These are phyloP conservation scores for Metschnikowia bowlesiae DNA, from an alignment of 805 yeast species.

Conservation along the genomic window DNA sequence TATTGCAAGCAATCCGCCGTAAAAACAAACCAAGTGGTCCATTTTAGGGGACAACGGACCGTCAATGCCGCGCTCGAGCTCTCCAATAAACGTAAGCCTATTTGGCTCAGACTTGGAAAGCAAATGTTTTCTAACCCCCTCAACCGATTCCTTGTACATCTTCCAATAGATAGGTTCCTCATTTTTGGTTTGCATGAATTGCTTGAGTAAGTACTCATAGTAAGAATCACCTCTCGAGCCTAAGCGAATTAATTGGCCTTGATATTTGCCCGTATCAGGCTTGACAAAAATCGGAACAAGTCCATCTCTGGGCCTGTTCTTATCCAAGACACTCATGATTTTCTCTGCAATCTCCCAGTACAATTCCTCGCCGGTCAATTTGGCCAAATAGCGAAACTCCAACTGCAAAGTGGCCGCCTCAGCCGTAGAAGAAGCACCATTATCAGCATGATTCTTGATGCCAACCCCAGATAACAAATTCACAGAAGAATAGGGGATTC, in stretches of 20 bases:
- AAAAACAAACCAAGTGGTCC: constrained; percentile 92
- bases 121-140: constrained; percentile 70
- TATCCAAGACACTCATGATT: constrained; percentile 66
- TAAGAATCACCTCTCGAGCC: constrained; percentile 94
- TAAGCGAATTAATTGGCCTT: constrained; percentile 62
- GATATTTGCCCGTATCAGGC: constrained; percentile 70
- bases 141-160: constrained; percentile 73
- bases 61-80: constrained; percentile 63
- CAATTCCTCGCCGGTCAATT: constrained; percentile 70
- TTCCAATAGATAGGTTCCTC: constrained; percentile 56
- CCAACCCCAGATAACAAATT: constrained; percentile 66
- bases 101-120: constrained; percentile 58
- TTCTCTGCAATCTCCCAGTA: constrained; percentile 80
- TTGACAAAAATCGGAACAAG: constrained; percentile 76
- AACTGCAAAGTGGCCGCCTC: constrained; percentile 84
- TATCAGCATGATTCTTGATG: constrained; percentile 54
- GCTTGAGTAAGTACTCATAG: constrained; percentile 84
- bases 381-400: constrained; percentile 78
- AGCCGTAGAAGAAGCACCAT: constrained; percentile 83
- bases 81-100: constrained; percentile 69
- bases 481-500: constrained; percentile 76
- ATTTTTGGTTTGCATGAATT: constrained; percentile 71
- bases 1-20: constrained; percentile 82
- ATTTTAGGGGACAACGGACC: constrained; percentile 64
- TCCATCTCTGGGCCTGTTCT: constrained; percentile 63